phyloP scores from a whole-genome alignment of 2,329 filamentous ascomycete species.

The Ustilaginoidea virens region DNA sequence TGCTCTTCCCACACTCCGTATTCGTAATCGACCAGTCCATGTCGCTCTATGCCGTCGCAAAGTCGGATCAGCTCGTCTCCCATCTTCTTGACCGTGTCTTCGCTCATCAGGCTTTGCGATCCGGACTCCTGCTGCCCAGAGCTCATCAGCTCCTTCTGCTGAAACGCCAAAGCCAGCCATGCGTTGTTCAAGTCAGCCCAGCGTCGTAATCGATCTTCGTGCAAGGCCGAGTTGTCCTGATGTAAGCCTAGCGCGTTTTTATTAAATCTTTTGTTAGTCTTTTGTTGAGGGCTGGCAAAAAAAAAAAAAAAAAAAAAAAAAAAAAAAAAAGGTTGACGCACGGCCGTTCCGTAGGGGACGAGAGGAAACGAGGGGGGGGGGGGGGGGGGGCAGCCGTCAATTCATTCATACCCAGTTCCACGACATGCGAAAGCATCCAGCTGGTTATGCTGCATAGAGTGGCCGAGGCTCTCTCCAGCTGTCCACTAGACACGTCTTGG shows the following conservation, averaged over 20 bases:
- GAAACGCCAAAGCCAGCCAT: conserved; percentile 73
- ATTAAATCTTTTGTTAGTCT: conserved; percentile 4
- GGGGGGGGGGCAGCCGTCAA: no score
- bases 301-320: neutral
- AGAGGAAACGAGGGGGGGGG: no score
- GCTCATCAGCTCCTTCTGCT: conserved; percentile 62
- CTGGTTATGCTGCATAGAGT: conserved; percentile 36
- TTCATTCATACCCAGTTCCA: conserved; percentile 40
- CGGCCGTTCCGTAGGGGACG: no score
- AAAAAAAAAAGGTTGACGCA: no score
- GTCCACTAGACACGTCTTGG: conserved; percentile 45
- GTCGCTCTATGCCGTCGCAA: conserved; percentile 74
- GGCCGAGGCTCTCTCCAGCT: conserved; percentile 33
- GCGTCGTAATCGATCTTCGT: conserved; percentile 62
- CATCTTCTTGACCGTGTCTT: conserved; percentile 59
- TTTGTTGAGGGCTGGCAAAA: neutral
- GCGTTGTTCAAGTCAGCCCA: conserved; percentile 94
- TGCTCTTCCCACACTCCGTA: conserved; percentile 94
- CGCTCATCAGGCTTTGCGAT: conserved; percentile 47
- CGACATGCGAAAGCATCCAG: conserved; percentile 40
- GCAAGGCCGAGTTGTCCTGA: conserved; percentile 62
- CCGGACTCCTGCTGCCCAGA: conserved; percentile 41
- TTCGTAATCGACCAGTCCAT: conserved; percentile 94
- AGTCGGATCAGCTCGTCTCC: conserved; percentile 67
- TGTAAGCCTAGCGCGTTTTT: conserved; percentile 42